phyloP scores from a whole-genome alignment of 108 stramenopile genomes.

The Pseudonitzschia pungens region DNA sequence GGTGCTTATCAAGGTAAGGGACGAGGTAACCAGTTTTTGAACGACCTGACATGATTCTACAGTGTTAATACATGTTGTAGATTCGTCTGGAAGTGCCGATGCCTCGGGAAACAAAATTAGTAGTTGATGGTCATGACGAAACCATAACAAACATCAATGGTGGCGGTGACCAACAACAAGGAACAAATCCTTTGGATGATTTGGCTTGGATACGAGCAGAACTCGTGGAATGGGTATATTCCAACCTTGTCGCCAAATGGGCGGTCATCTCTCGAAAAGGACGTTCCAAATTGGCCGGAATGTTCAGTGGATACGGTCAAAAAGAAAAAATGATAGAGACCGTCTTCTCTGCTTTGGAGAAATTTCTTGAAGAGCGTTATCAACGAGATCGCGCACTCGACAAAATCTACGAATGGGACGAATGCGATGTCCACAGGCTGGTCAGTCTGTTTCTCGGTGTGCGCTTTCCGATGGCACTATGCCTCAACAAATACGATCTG shows the following conservation, averaged over 20 bases:
- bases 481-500: conserved; percentile 85
- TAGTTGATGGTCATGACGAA: conserved; percentile 9
- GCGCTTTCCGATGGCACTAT: conserved; percentile 88
- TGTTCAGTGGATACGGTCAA: conserved; percentile 91
- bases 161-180: conserved; percentile 8
- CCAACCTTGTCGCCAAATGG: conserved; percentile 83
- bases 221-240: conserved; percentile 86
- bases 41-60: conserved; percentile 90
- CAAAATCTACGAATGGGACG: conserved; percentile 63
- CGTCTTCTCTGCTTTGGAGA: conserved; percentile 68
- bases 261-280: conserved; percentile 64
- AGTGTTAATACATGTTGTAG: conserved; percentile 85
- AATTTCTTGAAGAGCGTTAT: conserved; percentile 47
- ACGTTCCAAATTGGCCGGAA: conserved; percentile 52
- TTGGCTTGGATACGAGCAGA: conserved; percentile 81
- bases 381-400: conserved; percentile 57
- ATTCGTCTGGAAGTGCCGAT: conserved; percentile 77
- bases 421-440: conserved; percentile 77
- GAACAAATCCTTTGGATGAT: conserved; percentile 69
- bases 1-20: conserved; percentile 89
- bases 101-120: conserved; percentile 62
- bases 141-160: not conserved
- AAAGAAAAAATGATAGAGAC: conserved; percentile 44
- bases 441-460: conserved; percentile 78
- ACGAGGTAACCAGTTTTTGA: conserved; percentile 85